Evolutionary conservation across 2,329 filamentous ascomycete genomes (phyloP).

Genomic region (Diaporthe batatas): DNA sequence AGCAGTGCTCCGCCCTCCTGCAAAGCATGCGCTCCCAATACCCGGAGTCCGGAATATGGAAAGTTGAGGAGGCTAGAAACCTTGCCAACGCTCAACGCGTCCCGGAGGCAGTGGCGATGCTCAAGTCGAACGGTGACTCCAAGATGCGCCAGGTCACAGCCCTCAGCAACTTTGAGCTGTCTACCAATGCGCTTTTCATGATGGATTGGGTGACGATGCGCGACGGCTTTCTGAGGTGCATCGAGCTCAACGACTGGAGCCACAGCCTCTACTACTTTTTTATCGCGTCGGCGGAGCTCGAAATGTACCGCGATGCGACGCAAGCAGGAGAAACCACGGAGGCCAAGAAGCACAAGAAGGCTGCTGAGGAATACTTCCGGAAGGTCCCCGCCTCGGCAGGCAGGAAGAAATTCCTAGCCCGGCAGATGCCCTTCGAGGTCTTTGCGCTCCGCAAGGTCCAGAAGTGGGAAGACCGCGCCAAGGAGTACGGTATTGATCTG

Average conservation of each 20-base stretch:
- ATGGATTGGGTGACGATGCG: constrained; percentile 83
- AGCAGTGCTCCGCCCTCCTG: constrained; percentile 76
- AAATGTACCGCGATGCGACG: constrained; percentile 79
- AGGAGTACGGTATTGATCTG: constrained; percentile 74
- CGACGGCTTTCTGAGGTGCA: constrained; percentile 79
- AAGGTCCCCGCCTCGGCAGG: constrained; percentile 81
- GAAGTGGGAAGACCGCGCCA: constrained; percentile 88
- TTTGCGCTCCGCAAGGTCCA: constrained; percentile 86
- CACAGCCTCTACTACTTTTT: constrained; percentile 92
- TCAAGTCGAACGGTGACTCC: constrained; percentile 71
- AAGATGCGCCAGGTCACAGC: constrained; percentile 91
- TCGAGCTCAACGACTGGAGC: constrained; percentile 91
- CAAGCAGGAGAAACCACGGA: constrained; percentile 55
- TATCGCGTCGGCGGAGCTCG: constrained; percentile 81
- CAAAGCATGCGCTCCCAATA: constrained; percentile 81
- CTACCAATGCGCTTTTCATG: constrained; percentile 81
- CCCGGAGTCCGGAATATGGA: constrained; percentile 86
- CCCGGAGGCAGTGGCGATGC: constrained; percentile 74
- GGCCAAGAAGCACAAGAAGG: constrained; percentile 69
- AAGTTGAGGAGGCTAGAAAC: constrained; percentile 87
- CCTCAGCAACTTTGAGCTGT: constrained; percentile 86
- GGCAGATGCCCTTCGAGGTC: constrained; percentile 89
- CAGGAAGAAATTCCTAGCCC: constrained; percentile 90
- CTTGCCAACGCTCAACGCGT: constrained; percentile 76
- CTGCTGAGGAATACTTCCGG: constrained; percentile 77